phyloP scores from a whole-genome alignment of 306 rosid species.

The Aeschynomene evenia region DNA sequence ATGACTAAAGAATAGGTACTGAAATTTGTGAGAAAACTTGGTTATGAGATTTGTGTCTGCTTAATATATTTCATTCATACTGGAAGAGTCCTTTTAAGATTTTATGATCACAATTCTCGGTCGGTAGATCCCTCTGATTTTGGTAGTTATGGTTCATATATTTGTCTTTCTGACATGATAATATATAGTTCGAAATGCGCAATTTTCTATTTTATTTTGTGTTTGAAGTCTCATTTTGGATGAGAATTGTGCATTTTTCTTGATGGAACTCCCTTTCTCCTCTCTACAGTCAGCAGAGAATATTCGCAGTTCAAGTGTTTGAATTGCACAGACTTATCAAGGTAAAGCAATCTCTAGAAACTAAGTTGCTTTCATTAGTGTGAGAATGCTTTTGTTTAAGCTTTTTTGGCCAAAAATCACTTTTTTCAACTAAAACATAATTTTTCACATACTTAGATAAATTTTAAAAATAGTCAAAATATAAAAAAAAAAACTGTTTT shows the following conservation, averaged over 20 bases:
- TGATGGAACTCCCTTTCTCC: constrained; percentile 51
- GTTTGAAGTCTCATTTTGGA: constrained; percentile 24
- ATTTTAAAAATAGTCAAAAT: too few relatives aligned
- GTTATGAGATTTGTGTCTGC: constrained; percentile 2
- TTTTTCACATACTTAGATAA: too few relatives aligned
- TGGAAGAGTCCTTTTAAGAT: constrained; percentile 1
- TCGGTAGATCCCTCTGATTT: not conserved
- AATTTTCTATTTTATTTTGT: constrained; percentile 29
- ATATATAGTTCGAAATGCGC: constrained; percentile 24
- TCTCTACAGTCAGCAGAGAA: constrained; percentile 72
- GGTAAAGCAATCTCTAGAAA: constrained; percentile 38
- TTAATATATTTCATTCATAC: constrained; percentile 5
- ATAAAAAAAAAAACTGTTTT: too few relatives aligned
- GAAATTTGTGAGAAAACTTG: not conserved
- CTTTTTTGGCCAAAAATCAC: too few relatives aligned
- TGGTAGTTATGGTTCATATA: constrained; percentile 17
- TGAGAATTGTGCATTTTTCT: constrained; percentile 38
- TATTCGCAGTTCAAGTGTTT: constrained; percentile 60
- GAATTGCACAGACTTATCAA: constrained; percentile 63
- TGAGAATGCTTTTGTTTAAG: too few relatives aligned
- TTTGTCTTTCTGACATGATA: not conserved
- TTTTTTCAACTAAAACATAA: too few relatives aligned
- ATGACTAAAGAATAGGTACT: not conserved
- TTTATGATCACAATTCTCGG: constrained; percentile 14
- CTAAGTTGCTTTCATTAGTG: constrained; percentile 4